Conservation (phyloP, 768 basidiomycete genomes). For the Tylopilus rubrobrunneus region DNA sequence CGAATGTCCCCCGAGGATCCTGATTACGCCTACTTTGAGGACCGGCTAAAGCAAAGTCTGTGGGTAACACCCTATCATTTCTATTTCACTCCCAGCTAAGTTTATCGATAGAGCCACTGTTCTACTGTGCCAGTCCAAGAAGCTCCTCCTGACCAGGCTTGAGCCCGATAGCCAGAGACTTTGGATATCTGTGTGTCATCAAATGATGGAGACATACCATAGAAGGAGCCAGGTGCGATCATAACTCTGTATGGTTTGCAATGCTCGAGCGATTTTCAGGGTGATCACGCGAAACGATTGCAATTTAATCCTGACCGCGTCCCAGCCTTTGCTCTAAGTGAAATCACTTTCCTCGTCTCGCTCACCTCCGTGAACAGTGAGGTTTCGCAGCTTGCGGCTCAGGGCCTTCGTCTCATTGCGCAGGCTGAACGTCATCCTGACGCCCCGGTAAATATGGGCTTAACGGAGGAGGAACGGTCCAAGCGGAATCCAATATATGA, state of each 20-base stretch:
- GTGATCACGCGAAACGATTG: slow-evolving; percentile 43
- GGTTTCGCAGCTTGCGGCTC: slow-evolving; percentile 66
- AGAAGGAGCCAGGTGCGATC: slow-evolving; percentile 44
- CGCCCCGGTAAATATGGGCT: slow-evolving; percentile 46
- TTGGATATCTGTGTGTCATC: slow-evolving; percentile 63
- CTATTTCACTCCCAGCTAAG: not conserved
- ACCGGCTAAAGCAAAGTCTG: slow-evolving; percentile 47
- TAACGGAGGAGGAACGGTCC: slow-evolving; percentile 59
- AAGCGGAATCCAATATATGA: slow-evolving; percentile 75
- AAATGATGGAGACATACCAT: slow-evolving; percentile 54
- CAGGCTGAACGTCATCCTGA: slow-evolving; percentile 61
- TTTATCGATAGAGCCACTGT: slow-evolving; percentile 15
- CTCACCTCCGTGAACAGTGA: slow-evolving; percentile 65
- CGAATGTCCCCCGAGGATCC: slow-evolving; percentile 39
- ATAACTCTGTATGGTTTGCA: not conserved
- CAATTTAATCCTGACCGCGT: slow-evolving; percentile 51
- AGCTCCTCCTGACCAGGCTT: slow-evolving; percentile 54
- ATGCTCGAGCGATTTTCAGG: slow-evolving; percentile 26
- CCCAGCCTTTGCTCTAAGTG: slow-evolving; percentile 62
- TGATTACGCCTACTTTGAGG: slow-evolving; percentile 33
- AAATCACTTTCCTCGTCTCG: slow-evolving; percentile 69
- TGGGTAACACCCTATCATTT: slow-evolving; percentile 28
- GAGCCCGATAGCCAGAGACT: slow-evolving; percentile 62
- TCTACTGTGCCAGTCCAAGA: slow-evolving; percentile 48
- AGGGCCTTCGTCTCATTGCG: slow-evolving; percentile 63